Conservation (phyloP, 2,329 filamentous ascomycete genomes). For the Apiospora arundinis region DNA sequence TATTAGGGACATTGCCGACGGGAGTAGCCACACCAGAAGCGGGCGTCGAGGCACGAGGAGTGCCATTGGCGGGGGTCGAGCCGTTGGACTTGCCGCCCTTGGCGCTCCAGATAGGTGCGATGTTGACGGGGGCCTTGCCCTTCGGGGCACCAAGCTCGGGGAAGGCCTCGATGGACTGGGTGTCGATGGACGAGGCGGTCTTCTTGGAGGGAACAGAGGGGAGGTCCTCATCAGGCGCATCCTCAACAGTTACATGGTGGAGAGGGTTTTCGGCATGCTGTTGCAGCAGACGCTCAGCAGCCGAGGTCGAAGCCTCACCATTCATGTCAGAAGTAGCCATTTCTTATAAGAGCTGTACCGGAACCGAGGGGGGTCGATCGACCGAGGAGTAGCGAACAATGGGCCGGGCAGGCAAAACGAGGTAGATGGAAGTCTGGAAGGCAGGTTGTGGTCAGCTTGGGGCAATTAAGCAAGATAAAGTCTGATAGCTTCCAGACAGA, state of each 20-base stretch:
- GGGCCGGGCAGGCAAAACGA: slow-evolving; percentile 19
- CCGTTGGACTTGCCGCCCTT: slow-evolving; percentile 61
- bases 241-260: slow-evolving; percentile 76
- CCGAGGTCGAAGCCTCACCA: slow-evolving; percentile 53
- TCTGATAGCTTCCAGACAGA: neutral
- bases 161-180: slow-evolving; percentile 89
- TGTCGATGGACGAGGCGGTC: slow-evolving; percentile 69
- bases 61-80: slow-evolving; percentile 56
- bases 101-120: slow-evolving; percentile 78
- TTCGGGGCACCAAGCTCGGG: slow-evolving; percentile 80
- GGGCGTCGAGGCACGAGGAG: slow-evolving; percentile 68
- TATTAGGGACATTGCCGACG: slow-evolving; percentile 51
- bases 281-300: slow-evolving; percentile 68
- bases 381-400: slow-evolving; percentile 24
- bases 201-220: slow-evolving; percentile 47
- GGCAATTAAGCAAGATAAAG: neutral
- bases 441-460: neutral
- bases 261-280: slow-evolving; percentile 61
- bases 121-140: slow-evolving; percentile 65
- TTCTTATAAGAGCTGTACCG: slow-evolving; percentile 31
- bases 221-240: slow-evolving; percentile 81
- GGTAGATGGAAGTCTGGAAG: slow-evolving; percentile 7
- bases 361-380: slow-evolving; percentile 29
- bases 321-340: slow-evolving; percentile 51
- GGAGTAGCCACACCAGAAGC: slow-evolving; percentile 62